These are phyloP conservation scores for Kluyveromyces nonfermentans DNA, from an alignment of 805 yeast genomes.

Conservation along the genomic window DNA sequence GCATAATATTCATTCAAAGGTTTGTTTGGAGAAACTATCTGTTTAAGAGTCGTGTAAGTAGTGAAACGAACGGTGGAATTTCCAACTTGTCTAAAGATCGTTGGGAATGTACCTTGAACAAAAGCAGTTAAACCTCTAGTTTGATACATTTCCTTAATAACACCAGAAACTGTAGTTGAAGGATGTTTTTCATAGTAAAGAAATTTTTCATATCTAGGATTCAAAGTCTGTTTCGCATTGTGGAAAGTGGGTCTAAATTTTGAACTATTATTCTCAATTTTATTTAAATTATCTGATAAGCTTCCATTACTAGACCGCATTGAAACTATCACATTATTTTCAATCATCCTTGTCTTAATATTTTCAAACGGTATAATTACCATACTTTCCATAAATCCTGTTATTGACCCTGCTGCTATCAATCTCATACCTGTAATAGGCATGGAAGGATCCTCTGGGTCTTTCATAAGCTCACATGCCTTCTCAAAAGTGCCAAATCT, in stretches of 20 bases:
- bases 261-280: slow-evolving; percentile 11
- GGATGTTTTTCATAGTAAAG: slow-evolving; percentile 42
- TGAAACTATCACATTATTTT: slow-evolving; percentile 40
- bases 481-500: slow-evolving; percentile 69
- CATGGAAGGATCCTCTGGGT: slow-evolving; percentile 40
- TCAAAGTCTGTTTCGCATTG: slow-evolving; percentile 15
- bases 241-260: slow-evolving; percentile 25
- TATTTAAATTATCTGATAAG: not conserved
- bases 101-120: slow-evolving; percentile 75
- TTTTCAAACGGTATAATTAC: slow-evolving; percentile 89
- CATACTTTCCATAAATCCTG: slow-evolving; percentile 75
- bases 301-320: slow-evolving; percentile 5
- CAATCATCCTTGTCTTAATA: slow-evolving; percentile 71
- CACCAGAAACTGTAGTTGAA: slow-evolving; percentile 41
- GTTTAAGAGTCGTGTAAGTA: slow-evolving; percentile 69
- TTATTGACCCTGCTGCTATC: slow-evolving; percentile 74
- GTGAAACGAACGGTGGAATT: slow-evolving; percentile 80
- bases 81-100: slow-evolving; percentile 67
- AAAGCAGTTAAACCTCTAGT: slow-evolving; percentile 72
- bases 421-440: slow-evolving; percentile 69
- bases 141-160: slow-evolving; percentile 56
- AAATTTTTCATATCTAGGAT: slow-evolving; percentile 26
- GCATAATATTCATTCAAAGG: slow-evolving; percentile 31
- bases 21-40: slow-evolving; percentile 41
- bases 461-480: slow-evolving; percentile 49